phyloP scores from a whole-genome alignment of 1,284 basidiomycete species.

The Coniferiporia sulphurascens region DNA sequence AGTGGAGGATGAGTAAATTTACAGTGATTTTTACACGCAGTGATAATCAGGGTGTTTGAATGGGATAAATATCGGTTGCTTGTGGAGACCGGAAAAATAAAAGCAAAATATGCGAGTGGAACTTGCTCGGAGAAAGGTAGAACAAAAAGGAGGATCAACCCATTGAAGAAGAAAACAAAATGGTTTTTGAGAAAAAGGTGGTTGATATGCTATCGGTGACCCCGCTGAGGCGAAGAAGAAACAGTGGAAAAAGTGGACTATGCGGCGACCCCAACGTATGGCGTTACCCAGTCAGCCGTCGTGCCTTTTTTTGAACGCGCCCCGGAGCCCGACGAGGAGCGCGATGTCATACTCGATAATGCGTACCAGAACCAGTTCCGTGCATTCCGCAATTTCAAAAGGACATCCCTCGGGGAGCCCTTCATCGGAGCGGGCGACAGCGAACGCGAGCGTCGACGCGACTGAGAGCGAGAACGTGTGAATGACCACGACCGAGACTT shows the following conservation, averaged over 20 bases:
- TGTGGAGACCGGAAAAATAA: neutral
- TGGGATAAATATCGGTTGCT: slow-evolving; percentile 5
- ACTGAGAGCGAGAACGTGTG: slow-evolving; percentile 13
- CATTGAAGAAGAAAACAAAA: neutral
- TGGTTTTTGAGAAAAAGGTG: neutral
- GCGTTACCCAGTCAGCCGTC: slow-evolving; percentile 4
- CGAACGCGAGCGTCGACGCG: slow-evolving; percentile 17
- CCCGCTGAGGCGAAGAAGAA: neutral
- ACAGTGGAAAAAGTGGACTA: neutral
- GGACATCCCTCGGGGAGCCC: slow-evolving; percentile 16
- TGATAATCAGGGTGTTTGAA: slow-evolving; percentile 1
- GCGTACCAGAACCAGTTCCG: slow-evolving; percentile 20
- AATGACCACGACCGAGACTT: slow-evolving; percentile 18
- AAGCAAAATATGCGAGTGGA: neutral
- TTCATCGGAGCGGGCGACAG: slow-evolving; percentile 14
- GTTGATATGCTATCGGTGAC: slow-evolving; percentile 7
- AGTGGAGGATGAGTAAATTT: neutral
- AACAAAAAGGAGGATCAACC: slow-evolving; percentile 2
- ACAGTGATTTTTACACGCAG: slow-evolving; percentile 3
- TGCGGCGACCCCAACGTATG: slow-evolving; percentile 2
- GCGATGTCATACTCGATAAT: slow-evolving; percentile 16
- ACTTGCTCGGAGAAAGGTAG: too few relatives aligned
- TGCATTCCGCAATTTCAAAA: slow-evolving; percentile 18
- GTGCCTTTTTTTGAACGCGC: slow-evolving; percentile 1
- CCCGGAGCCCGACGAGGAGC: slow-evolving; percentile 4